Base-by-base conservation (phyloP, 331 rosid species). In the Acacia pycnantha region DNA sequence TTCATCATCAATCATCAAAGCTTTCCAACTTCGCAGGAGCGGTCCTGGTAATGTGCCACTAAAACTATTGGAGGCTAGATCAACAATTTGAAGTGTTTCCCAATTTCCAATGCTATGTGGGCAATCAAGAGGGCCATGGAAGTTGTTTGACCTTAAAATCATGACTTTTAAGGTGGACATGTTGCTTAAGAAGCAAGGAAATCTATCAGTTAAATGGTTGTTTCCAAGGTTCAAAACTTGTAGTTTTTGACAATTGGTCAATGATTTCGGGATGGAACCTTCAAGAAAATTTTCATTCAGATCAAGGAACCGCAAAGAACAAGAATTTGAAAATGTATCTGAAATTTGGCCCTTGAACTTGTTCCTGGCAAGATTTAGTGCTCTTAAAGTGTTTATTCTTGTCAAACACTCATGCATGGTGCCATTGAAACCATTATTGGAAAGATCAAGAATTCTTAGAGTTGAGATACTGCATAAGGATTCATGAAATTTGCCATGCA, bases 221-320 rank as follows among this genome's bases (percentile, higher is more conserved):
- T 43, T 43, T 43, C 46, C 46, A 43, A 43, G 46, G 46, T 43
- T 43, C 19, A 48, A 14, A 2, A 48, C 53, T 14, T 48, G 53
- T 48, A 48, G 53, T 3, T 48, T 48, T 48, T 14, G 53, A 48
- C 53, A 48, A 48, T 14, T 48, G 19, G 53, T 7, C 19, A 48
- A 48, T 48, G 53, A 85, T 4, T 24, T 47, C 6, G 90, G 92
- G 50, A 90, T n/a, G 35, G 0, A 0, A 1, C 89, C 90, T 19
- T 0, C 46, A 0, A 88, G 24, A 1, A 9, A 24, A 77, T 88
- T 90, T 67, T n/a, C 82, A 56, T 77, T 71, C 54, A 85, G 71
- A 24, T 67, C 48, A 35, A 88, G 19, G 11, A 71, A 70, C 24
- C 40, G 51, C 1, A 88, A 53, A 27, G 26, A 2, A 69, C 91